Conservation (phyloP, 495 filamentous ascomycete species). For the Aspergillus carlsbadensis region DNA sequence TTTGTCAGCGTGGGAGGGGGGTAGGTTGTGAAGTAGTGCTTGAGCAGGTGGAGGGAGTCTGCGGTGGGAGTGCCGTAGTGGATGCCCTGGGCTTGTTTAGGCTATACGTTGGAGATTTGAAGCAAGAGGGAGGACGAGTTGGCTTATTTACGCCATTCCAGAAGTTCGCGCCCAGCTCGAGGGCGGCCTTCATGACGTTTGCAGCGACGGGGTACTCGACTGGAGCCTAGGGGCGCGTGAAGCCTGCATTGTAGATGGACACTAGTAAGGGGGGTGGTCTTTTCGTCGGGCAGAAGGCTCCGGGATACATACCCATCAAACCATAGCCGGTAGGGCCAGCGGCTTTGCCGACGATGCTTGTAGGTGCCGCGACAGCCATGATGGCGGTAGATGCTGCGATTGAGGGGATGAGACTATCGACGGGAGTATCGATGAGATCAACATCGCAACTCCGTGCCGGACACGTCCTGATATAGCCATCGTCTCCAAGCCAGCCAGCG, state of each 20-base stretch:
- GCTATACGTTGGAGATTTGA: conserved; percentile 43
- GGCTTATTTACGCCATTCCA: conserved; percentile 1
- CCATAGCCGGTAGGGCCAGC: conserved; percentile 15
- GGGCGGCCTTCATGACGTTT: conserved; percentile 59
- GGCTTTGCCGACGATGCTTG: not conserved
- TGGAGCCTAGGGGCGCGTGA: not conserved
- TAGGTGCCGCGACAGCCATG: not conserved
- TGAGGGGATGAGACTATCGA: not conserved
- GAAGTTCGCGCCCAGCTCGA: conserved; percentile 27
- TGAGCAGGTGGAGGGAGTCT: conserved; percentile 58
- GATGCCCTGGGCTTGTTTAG: conserved; percentile 21
- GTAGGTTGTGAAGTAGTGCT: conserved; percentile 64
- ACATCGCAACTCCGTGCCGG: not conserved
- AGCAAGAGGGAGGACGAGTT: conserved; percentile 32
- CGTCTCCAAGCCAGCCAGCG: not conserved
- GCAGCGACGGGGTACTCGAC: conserved; percentile 45
- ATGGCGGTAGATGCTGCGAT: not conserved
- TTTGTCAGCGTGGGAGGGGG: conserved; percentile 67
- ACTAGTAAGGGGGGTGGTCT: not conserved
- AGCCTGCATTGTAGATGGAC: not conserved
- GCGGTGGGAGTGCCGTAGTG: conserved; percentile 36
- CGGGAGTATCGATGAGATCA: not conserved
- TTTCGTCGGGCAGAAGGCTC: not conserved
- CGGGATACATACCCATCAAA: conserved; percentile 9
- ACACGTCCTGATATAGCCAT: not conserved